Conservation (phyloP, 805 yeast species). For the Schwanniomyces vanrijiae region DNA sequence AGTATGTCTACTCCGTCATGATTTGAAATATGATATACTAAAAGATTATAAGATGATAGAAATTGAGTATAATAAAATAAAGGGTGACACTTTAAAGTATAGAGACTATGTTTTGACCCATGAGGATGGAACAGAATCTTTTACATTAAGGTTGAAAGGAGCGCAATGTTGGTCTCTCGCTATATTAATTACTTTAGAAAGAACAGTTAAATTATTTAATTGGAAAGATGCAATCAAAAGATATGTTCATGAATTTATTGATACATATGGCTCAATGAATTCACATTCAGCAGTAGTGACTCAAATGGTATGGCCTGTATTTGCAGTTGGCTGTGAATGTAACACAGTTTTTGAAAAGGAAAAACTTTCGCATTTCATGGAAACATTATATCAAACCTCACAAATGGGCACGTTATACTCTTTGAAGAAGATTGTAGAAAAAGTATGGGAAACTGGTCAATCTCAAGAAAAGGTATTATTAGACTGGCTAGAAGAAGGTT, state of each 20-base stretch:
- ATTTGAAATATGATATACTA: constrained; percentile 9
- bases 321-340: constrained; percentile 49
- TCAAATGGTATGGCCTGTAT: constrained; percentile 66
- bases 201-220: constrained; percentile 25
- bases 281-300: constrained; percentile 49
- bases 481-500: constrained; percentile 51
- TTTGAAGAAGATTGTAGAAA: constrained; percentile 40
- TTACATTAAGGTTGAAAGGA: constrained; percentile 44
- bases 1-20: constrained; percentile 41
- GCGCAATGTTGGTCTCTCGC: constrained; percentile 61
- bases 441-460: constrained; percentile 47
- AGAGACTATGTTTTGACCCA: constrained; percentile 42
- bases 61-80: constrained; percentile 30
- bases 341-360: constrained; percentile 28
- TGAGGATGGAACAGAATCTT: constrained; percentile 27
- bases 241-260: constrained; percentile 46
- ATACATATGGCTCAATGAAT: constrained; percentile 46
- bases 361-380: constrained; percentile 32
- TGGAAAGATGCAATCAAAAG: constrained; percentile 26
- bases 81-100: constrained; percentile 38
- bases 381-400: constrained; percentile 44
- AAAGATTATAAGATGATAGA: constrained; percentile 6
- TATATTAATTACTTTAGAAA: constrained; percentile 23
- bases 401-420: constrained; percentile 56
- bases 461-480: constrained; percentile 44